Evolutionary conservation across 805 yeast species (phyloP), one percentile per base, ranked within the genome.

Genomic region (Wickerhamiella kurtzmanii): DNA sequence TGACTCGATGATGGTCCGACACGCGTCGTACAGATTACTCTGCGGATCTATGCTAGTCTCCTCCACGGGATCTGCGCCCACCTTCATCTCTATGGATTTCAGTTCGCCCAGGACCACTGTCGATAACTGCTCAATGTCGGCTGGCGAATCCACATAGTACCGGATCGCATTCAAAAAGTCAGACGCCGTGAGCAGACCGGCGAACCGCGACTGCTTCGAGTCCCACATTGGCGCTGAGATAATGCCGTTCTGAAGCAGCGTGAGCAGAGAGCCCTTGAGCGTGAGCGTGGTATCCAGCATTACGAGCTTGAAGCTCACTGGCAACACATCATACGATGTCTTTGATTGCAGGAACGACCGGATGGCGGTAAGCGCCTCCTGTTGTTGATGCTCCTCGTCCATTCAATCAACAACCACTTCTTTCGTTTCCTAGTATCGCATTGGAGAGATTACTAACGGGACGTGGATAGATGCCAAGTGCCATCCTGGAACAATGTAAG

Each of bases 201-300:
- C 96, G 69, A 92, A 92, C 58, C 82, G 73, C 15, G 95, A 82
- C 15, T 83, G 77, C 59, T 81, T 76, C 49, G 89, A 81, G 64
- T 89, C 84, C 99, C 99, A 92, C 45, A 92, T 69, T 2, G 99
- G 98, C 3, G 97, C 97, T 46, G 94, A 81, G 28, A 92, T 96
- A 58, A 92, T 86, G 61, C 85, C 84, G 64, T 92, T 92, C 61
- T 92, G 97, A 45, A 92, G 70, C 50, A 92, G 67, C 22, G 94
- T 88, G 53, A 86, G 87, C 59, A 92, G 71, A 3, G 96, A 83
- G 61, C 89, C 86, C 65, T 89, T 88, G 36, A 92, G 94, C 48
- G 86, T 68, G 43, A 92, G 69, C 4, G 95, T 77, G 1, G 97
- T 88, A 62, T 92, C 99, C 57, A 92, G 76, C 42, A 92, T 97